Evolutionary conservation across 2,329 filamentous ascomycete species (phyloP).

Genomic region (Penicillium hordei): DNA sequence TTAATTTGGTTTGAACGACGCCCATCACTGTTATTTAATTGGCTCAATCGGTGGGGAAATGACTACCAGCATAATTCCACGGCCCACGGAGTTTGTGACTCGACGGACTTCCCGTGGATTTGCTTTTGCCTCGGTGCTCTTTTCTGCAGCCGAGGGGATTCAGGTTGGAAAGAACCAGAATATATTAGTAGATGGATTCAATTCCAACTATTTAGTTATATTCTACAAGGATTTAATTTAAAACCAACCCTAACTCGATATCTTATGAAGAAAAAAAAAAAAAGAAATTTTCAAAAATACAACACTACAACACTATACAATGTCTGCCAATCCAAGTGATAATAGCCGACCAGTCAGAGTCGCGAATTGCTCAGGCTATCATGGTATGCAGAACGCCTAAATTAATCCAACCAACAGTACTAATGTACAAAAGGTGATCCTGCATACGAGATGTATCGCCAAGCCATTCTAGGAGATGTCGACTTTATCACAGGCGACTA

Average conservation of each 20-base stretch:
- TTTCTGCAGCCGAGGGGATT: not conserved
- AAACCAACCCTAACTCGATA: not conserved
- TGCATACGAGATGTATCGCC: conserved; percentile 39
- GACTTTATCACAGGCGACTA: conserved; percentile 59
- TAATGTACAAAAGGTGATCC: conserved; percentile 30
- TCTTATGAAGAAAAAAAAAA: not conserved
- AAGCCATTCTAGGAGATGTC: conserved; percentile 38
- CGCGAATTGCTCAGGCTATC: conserved; percentile 38
- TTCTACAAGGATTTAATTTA: not conserved
- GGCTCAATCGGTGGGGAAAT: not conserved
- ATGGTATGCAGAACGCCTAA: conserved; percentile 15
- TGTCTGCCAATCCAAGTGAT: not conserved
- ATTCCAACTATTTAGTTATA: not conserved
- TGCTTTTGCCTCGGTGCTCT: not conserved
- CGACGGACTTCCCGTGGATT: not conserved
- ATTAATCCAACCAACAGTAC: not conserved
- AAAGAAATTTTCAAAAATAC: too few relatives aligned
- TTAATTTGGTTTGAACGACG: not conserved
- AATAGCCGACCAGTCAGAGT: conserved; percentile 27
- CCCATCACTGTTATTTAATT: not conserved
- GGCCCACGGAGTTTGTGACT: not conserved
- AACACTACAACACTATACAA: not conserved
- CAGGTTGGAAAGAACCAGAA: not conserved
- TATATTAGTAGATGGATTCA: not conserved
- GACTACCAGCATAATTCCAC: not conserved